These are phyloP conservation scores for Schizosaccharomyces japonicus DNA, from an alignment of 805 yeast genomes.

Conservation along the genomic window DNA sequence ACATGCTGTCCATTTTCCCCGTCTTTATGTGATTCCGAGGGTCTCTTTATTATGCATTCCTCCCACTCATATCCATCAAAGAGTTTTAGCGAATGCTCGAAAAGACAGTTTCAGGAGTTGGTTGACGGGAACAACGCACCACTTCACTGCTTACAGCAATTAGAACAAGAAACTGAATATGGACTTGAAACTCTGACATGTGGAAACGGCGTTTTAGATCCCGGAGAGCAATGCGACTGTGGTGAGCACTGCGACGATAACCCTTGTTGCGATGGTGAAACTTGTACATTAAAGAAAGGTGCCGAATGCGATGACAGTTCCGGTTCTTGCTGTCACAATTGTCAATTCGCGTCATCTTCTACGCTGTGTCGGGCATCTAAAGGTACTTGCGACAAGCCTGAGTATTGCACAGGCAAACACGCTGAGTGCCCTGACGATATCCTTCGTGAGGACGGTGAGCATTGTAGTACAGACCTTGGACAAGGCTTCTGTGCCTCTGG, in stretches of 20 bases:
- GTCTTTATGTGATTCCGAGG: conserved; percentile 15
- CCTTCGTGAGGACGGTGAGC: conserved; percentile 13
- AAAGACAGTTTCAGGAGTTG: conserved; percentile 12
- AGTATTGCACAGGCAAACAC: conserved; percentile 17
- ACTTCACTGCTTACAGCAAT: background rate
- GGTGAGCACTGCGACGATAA: conserved; percentile 16
- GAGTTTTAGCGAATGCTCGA: conserved; percentile 9
- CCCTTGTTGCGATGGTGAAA: conserved; percentile 16
- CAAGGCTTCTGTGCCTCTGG: conserved; percentile 13
- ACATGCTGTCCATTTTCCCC: conserved; percentile 18
- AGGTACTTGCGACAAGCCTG: conserved; percentile 18
- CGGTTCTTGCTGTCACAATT: conserved; percentile 16
- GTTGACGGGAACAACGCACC: background rate
- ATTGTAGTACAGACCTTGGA: conserved; percentile 10
- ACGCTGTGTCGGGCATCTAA: conserved; percentile 15
- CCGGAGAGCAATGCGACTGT: conserved; percentile 20
- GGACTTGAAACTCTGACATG: conserved; percentile 10
- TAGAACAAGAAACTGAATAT: background rate
- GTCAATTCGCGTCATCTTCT: conserved; percentile 14
- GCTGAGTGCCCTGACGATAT: conserved; percentile 15
- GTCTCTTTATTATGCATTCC: conserved; percentile 19
- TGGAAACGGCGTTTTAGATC: conserved; percentile 20
- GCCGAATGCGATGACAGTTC: conserved; percentile 16
- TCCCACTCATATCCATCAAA: conserved; percentile 11
- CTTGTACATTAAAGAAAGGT: conserved; percentile 14